These are phyloP conservation scores for Cutaneotrichosporon sp. DNA, from an alignment of 1,284 basidiomycete genomes.

Conservation along the genomic window DNA sequence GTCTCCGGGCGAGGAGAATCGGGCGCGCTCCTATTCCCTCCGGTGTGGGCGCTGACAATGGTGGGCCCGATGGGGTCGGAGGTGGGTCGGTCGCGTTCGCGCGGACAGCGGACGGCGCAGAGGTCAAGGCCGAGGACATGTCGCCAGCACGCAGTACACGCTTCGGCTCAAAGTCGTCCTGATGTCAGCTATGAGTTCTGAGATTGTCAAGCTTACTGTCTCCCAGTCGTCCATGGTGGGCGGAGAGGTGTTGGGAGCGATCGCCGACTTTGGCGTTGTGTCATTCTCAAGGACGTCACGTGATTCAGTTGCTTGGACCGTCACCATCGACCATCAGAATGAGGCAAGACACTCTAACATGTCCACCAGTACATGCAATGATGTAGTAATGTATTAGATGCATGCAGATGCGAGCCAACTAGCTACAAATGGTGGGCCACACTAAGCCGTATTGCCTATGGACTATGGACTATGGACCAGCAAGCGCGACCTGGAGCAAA, in stretches of 20 bases:
- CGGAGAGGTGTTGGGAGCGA: slow-evolving; percentile 1
- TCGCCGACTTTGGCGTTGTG: slow-evolving; percentile 1
- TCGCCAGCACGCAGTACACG: not conserved
- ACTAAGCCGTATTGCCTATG: not conserved
- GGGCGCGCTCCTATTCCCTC: not conserved
- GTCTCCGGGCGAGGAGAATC: not conserved
- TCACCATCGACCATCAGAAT: not conserved
- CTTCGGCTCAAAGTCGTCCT: slow-evolving; percentile 5
- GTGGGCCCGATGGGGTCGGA: not conserved
- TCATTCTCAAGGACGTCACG: not conserved
- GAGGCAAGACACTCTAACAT: too few species aligned
- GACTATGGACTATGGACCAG: not conserved
- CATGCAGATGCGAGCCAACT: too few species aligned
- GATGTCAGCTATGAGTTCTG: not conserved
- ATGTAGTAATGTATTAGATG: too few species aligned
- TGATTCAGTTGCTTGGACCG: not conserved
- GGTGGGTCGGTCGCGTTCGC: not conserved
- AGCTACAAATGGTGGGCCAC: too few species aligned
- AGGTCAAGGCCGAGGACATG: too few species aligned
- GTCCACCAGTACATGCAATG: too few species aligned
- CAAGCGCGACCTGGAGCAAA: slow-evolving; percentile 1
- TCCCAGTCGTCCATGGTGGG: slow-evolving; percentile 21
- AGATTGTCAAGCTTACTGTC: slow-evolving; percentile 10
- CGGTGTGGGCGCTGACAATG: not conserved
- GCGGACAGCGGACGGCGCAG: not conserved